Evolutionary conservation across 768 basidiomycete species (phyloP), one percentile per base, ranked within the genome.

Genomic region (Amanita jacksonii): DNA sequence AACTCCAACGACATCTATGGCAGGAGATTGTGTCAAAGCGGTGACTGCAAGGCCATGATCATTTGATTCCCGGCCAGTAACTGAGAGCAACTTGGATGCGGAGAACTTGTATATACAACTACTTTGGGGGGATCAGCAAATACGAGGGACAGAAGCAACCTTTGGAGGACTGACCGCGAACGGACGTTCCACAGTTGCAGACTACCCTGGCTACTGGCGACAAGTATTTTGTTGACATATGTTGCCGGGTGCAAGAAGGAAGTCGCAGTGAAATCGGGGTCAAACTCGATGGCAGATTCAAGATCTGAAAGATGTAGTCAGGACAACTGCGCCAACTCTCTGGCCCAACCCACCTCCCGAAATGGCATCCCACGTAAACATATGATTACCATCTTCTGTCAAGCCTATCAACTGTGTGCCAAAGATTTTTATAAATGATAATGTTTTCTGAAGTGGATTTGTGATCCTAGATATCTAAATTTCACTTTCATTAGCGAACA

Each of bases 181-280:
- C 81, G 73, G 50, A 90, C 79, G 61, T 98, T 99, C 91, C 91
- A 98, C n/a, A 99, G 63, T 48, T 96, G 87, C 54, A 98, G 63
- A 33, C 64, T 67, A 3, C 96, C 96, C 59, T 92, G 73, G 45
- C 66, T 73, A 53, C 89, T 87, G 3, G 82, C 78, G 8, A 98
- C 76, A 1, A 98, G 69, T 1, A 98, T 71, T 65, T 99, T 99
- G 69, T 99, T 98, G 40, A 99, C 62, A 62, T 98, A 98, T 9
- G 96, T 98, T 1, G 91, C 83, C 2, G 96, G 96, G 58, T 99
- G 96, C 4, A 96, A 70, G 33, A 96, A 67, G 20, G 71, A 72
- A 4, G 78, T 84, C n/a, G 93, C 93, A 1, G 81, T 83, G 60
- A 98, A 98, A 15, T 74, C 79, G 5, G 75, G 55, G 38, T 91